Base-by-base conservation (phyloP, 2,329 filamentous ascomycete species). In the Claviceps sp. region DNA sequence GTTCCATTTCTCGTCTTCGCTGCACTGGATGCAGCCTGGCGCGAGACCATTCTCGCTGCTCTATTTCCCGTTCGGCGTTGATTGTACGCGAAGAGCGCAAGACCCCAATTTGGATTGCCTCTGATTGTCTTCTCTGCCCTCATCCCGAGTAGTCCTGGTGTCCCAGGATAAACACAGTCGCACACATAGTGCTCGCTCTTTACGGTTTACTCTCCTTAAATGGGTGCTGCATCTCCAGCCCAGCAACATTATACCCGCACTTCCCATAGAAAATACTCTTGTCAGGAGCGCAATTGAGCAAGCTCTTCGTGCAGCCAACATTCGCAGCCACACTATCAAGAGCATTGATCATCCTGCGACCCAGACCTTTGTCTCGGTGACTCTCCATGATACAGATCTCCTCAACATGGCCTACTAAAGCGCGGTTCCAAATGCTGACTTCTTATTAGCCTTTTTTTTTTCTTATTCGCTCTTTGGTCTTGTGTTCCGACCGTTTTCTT, bases 361-460 rank as follows among this genome's bases (percentile, higher is more conserved):
- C 87, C 18, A 93, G 70, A 61, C 87, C 89, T 73, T 89, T 89
- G 34, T 86, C 85, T 65, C 90, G 87, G 67, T 90, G 84, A 53
- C 86, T 82, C 67, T 84, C 83, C 49, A 82, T 76, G 34, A 93
- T 84, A 3, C 87, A 85, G 62, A 93, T 90, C 64, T 93, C 87
- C 68, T 93, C 87, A 62, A 93, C 85, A 62, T 93, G 87, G 1
- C 87, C 87, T 4, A 88, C 85, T 14, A 78, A 69, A 20, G 81
- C 81, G 24, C 84, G 75, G 54, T 81, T 74, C 61, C 85, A 82
- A 56, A 87, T 85, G 59, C 76, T 79, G 45, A 34, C 24, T n/a
- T 2, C 16, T 18, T 3, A 36, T 47, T 37, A 9, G 5, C 30
- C 8, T 14, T 37, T 47, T 9, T 37, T 37, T 7, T 36, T 47